Evolutionary conservation across 2,329 filamentous ascomycete species (phyloP).

Genomic region (Diaporthe sp.): DNA sequence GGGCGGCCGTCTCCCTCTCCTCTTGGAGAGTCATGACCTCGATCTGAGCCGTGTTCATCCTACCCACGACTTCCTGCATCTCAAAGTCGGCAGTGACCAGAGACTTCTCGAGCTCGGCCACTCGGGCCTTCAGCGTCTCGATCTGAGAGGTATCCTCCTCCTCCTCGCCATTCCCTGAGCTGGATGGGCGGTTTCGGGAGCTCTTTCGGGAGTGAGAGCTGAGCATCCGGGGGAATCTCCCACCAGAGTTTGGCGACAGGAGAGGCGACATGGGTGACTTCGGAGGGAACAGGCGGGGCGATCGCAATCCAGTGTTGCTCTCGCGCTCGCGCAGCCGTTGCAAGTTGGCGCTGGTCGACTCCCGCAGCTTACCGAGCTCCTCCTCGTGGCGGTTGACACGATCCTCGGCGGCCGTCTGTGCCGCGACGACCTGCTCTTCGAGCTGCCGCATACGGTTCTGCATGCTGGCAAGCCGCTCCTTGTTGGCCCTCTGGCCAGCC

Average conservation of each 20-base stretch:
- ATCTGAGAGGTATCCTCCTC: constrained; percentile 83
- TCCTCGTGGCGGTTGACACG: constrained; percentile 87
- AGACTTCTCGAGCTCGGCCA: constrained; percentile 88
- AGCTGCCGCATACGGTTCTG: constrained; percentile 84
- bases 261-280: constrained; percentile 72
- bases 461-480: constrained; percentile 84
- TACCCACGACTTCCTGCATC: constrained; percentile 86
- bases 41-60: constrained; percentile 87
- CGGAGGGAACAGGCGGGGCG: constrained; percentile 66
- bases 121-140: constrained; percentile 80
- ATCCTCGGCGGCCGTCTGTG: constrained; percentile 90
- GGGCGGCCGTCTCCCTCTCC: constrained; percentile 80
- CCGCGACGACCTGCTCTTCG: constrained; percentile 86
- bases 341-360: constrained; percentile 83
- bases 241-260: constrained; percentile 37
- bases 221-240: constrained; percentile 42
- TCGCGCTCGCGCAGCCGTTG: constrained; percentile 79
- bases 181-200: constrained; percentile 49
- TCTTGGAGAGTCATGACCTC: constrained; percentile 85
- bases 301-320: constrained; percentile 55
- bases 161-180: constrained; percentile 78
- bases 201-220: constrained; percentile 38
- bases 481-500: constrained; percentile 83
- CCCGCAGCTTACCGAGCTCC: constrained; percentile 81
- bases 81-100: constrained; percentile 81